Percentiles rank a stretch among this genome's conserved stretches.
Evolutionary conservation across 225 moss, liverwort and hornwort species (phyloP).

Genomic region (Marchantia polymorpha): DNA sequence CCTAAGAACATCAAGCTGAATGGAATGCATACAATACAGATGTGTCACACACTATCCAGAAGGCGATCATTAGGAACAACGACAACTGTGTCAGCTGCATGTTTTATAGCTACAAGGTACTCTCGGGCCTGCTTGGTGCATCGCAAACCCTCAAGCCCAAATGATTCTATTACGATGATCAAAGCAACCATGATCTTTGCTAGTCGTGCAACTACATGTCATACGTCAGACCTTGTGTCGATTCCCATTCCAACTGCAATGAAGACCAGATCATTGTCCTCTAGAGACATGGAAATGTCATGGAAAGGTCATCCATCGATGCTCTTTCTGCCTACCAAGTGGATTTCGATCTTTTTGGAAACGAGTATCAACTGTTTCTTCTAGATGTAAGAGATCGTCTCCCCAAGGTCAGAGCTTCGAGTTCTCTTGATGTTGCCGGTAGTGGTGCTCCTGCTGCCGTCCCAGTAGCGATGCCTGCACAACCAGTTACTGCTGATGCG

Average conservation of each 20-base stretch:
- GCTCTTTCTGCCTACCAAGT: slow-evolving; percentile 89
- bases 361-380: slow-evolving; percentile 90
- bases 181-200: slow-evolving; percentile 87
- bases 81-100: slow-evolving; percentile 75
- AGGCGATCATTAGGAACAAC: slow-evolving; percentile 81
- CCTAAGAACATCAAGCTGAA: slow-evolving; percentile 76
- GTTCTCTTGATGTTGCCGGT: slow-evolving; percentile 19
- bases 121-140: slow-evolving; percentile 66
- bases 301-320: too few relatives aligned
- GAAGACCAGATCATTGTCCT: slow-evolving; percentile 77
- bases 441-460: slow-evolving; percentile 23
- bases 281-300: too few relatives aligned
- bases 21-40: slow-evolving; percentile 79
- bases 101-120: slow-evolving; percentile 67
- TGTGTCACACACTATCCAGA: slow-evolving; percentile 69
- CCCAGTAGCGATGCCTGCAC: too few relatives aligned
- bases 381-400: slow-evolving; percentile 83
- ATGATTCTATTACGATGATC: slow-evolving; percentile 77
- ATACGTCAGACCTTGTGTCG: slow-evolving; percentile 78
- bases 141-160: slow-evolving; percentile 66
- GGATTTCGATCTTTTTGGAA: slow-evolving; percentile 90
- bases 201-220: slow-evolving; percentile 71
- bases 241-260: slow-evolving; percentile 82
- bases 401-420: slow-evolving; percentile 50
- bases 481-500: too few relatives aligned